Percentiles rank a stretch among this genome's conserved stretches.
Evolutionary conservation across 2,329 filamentous ascomycete species (phyloP).

Genomic region (Cercospora beticola): DNA sequence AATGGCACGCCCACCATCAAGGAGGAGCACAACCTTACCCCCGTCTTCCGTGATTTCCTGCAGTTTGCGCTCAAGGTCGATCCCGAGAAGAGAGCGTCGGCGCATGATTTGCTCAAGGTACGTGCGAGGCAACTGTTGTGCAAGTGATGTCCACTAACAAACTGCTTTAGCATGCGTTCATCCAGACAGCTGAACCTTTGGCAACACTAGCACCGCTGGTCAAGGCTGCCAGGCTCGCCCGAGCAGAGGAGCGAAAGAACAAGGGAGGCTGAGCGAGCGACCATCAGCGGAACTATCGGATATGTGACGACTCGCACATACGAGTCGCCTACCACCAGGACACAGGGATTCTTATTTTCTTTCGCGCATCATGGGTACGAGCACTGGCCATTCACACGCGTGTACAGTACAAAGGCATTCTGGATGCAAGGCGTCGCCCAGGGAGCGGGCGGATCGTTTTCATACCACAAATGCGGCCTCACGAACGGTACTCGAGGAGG

Average conservation of each 20-base stretch:
- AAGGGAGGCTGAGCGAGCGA: conserved; percentile 41
- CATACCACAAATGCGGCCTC: neutral
- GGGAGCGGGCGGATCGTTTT: neutral
- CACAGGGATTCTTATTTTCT: neutral
- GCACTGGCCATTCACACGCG: conserved; percentile 1
- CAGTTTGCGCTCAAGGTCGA: conserved; percentile 94
- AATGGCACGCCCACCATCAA: conserved; percentile 95
- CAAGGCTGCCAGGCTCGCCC: conserved; percentile 76
- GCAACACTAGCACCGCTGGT: conserved; percentile 82
- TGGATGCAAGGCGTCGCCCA: neutral
- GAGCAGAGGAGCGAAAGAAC: conserved; percentile 69
- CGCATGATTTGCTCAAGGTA: conserved; percentile 89
- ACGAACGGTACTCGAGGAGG: neutral
- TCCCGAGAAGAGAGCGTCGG: conserved; percentile 92
- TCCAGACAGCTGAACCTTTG: conserved; percentile 53
- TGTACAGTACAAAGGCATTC: conserved; percentile 3
- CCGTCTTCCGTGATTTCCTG: conserved; percentile 86
- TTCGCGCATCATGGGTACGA: neutral
- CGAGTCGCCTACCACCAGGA: neutral
- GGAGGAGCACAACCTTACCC: conserved; percentile 78
- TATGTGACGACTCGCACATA: neutral
- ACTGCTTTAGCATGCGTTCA: conserved; percentile 47
- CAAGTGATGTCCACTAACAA: conserved; percentile 7
- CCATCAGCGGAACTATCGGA: neutral
- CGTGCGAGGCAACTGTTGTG: conserved; percentile 38